These are phyloP conservation scores for Camelina neglecta DNA, from an alignment of 345 rosid genomes.

Conservation along the genomic window DNA sequence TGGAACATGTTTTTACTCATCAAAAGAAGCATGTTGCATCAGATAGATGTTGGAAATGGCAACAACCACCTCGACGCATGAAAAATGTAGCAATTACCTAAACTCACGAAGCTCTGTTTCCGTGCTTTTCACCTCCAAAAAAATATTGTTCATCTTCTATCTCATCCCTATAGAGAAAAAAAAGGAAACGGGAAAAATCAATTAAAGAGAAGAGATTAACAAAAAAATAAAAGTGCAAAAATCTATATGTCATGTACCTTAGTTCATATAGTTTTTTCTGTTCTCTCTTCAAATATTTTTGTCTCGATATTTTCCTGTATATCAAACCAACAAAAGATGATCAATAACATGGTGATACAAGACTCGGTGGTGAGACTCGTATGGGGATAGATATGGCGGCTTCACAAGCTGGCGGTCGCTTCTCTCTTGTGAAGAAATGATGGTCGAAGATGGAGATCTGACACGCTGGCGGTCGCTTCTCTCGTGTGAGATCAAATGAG, in stretches of 20 bases:
- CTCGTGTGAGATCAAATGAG: no score
- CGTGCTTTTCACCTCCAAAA: slow-evolving; percentile 70
- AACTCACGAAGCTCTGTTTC: slow-evolving; percentile 68
- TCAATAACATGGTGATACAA: no score
- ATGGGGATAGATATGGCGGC: no score
- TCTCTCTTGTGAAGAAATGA: no score
- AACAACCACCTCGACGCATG: slow-evolving; percentile 25
- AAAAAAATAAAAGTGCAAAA: not conserved
- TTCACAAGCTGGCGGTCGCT: no score
- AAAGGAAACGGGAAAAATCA: slow-evolving; percentile 29
- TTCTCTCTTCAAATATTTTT: no score
- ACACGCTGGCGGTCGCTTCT: no score
- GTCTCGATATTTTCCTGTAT: no score
- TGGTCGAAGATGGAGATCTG: no score
- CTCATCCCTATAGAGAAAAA: slow-evolving; percentile 65
- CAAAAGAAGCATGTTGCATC: not conserved
- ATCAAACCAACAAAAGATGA: no score
- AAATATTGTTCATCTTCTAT: slow-evolving; percentile 87
- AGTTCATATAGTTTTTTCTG: no score
- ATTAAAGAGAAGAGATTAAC: not conserved
- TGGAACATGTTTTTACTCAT: not conserved
- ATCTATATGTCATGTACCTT: slow-evolving; percentile 50
- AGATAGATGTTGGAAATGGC: not conserved
- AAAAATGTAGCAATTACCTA: slow-evolving; percentile 52
- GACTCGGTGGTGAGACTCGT: no score